Percentiles rank a stretch among this genome's conserved stretches.
phyloP scores from a whole-genome alignment of 2,329 filamentous ascomycete genomes.

The Pseudopyrenochaeta lycopersici region DNA sequence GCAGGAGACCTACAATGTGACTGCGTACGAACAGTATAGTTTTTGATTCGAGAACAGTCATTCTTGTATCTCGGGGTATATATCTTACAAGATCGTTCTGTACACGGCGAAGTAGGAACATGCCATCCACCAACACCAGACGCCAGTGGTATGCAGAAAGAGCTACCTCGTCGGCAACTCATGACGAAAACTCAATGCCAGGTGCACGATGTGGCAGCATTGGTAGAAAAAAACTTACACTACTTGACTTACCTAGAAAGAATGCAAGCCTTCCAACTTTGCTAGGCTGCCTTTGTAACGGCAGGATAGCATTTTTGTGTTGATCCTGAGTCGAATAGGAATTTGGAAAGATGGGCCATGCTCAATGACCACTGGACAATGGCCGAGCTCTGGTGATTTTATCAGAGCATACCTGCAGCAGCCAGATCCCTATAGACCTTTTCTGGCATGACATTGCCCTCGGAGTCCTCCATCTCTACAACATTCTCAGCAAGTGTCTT shows the following conservation, averaged over 20 bases:
- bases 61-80: background rate
- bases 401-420: constrained; percentile 77
- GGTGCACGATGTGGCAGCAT: background rate
- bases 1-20: too few species aligned
- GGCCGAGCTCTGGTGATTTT: background rate
- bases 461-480: constrained; percentile 97
- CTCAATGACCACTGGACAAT: background rate
- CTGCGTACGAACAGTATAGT: background rate
- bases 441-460: constrained; percentile 98
- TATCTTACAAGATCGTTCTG: background rate
- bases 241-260: background rate
- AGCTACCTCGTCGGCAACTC: background rate
- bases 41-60: background rate
- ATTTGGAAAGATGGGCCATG: background rate
- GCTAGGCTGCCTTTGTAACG: too few species aligned
- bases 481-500: constrained; percentile 81
- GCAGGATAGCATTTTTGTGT: background rate
- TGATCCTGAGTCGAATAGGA: background rate
- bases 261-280: background rate
- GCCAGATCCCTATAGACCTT: constrained; percentile 96
- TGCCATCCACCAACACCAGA: background rate
- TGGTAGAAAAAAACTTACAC: background rate
- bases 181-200: too few species aligned
- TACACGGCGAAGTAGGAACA: background rate
- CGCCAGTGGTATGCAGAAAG: background rate